Evolutionary conservation across 768 basidiomycete species (phyloP).

Genomic region (Serendipita sp.): DNA sequence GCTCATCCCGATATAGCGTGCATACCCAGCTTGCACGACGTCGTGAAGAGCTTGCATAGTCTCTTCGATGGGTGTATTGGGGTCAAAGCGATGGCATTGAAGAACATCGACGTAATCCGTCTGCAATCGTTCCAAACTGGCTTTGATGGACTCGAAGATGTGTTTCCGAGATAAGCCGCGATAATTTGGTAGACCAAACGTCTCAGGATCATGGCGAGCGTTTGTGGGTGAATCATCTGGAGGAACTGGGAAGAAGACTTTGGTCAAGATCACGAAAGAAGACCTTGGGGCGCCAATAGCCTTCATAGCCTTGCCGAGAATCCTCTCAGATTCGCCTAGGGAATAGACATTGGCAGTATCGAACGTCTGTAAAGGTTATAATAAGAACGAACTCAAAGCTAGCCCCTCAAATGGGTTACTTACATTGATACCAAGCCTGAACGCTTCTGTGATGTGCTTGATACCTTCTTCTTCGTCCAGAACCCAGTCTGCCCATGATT

Average conservation of each 20-base stretch:
- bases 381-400: not conserved
- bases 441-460: slow-evolving; percentile 35
- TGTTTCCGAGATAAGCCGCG: slow-evolving; percentile 17
- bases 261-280: slow-evolving; percentile 29
- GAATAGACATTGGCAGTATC: slow-evolving; percentile 23
- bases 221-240: not conserved
- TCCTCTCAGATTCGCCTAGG: slow-evolving; percentile 25
- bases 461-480: slow-evolving; percentile 32
- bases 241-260: slow-evolving; percentile 14
- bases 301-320: slow-evolving; percentile 31
- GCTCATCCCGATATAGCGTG: slow-evolving; percentile 25
- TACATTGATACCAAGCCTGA: slow-evolving; percentile 15
- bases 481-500: slow-evolving; percentile 21
- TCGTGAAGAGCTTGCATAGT: slow-evolving; percentile 29
- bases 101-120: slow-evolving; percentile 27
- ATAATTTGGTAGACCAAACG: slow-evolving; percentile 16
- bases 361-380: slow-evolving; percentile 30
- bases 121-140: slow-evolving; percentile 26
- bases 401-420: slow-evolving; percentile 8
- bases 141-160: slow-evolving; percentile 35
- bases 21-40: slow-evolving; percentile 22
- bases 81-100: slow-evolving; percentile 31
- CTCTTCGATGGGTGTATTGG: slow-evolving; percentile 34
- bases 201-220: slow-evolving; percentile 5
- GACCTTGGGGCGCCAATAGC: slow-evolving; percentile 19